Conservation (phyloP, 2,329 filamentous ascomycete species). For the Alternaria dauci region DNA sequence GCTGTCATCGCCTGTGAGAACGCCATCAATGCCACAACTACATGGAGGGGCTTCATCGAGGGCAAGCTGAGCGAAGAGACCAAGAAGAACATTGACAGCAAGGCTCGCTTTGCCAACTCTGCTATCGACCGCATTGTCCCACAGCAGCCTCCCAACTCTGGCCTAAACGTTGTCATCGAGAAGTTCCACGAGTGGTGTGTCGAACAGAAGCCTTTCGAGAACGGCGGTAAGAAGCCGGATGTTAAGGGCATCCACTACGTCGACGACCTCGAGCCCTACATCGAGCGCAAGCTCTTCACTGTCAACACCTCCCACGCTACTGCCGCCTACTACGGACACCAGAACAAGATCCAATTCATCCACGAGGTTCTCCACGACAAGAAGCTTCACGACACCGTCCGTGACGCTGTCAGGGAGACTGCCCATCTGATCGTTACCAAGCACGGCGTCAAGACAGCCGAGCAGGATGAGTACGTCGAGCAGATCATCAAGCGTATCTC, state of each 20-base stretch:
- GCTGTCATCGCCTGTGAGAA: constrained; percentile 98
- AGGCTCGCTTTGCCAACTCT: constrained; percentile 93
- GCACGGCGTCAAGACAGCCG: constrained; percentile 77
- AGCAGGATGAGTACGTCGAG: constrained; percentile 86
- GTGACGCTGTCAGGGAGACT: constrained; percentile 83
- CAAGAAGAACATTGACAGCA: constrained; percentile 72
- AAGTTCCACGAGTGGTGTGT: constrained; percentile 99
- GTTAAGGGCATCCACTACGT: constrained; percentile 95
- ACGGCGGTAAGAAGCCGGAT: constrained; percentile 71
- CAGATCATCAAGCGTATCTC: constrained; percentile 93
- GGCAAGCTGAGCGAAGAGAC: constrained; percentile 74
- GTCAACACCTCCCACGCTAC: constrained; percentile 99
- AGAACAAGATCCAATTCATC: constrained; percentile 84
- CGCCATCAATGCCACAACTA: constrained; percentile 92
- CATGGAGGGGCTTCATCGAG: constrained; percentile 81
- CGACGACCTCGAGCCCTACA: constrained; percentile 88
- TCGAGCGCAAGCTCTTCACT: constrained; percentile 99
- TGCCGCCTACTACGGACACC: constrained; percentile 93
- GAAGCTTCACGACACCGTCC: constrained; percentile 80
- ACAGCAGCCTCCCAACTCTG: constrained; percentile 79
- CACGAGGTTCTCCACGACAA: constrained; percentile 86
- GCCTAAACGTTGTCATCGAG: constrained; percentile 93
- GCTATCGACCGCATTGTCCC: constrained; percentile 99
- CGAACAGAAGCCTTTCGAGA: constrained; percentile 80
- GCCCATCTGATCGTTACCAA: constrained; percentile 85